Evolutionary conservation across 352 stramenopile species (phyloP).

Genomic region (Globisporangium paroecandrum): DNA sequence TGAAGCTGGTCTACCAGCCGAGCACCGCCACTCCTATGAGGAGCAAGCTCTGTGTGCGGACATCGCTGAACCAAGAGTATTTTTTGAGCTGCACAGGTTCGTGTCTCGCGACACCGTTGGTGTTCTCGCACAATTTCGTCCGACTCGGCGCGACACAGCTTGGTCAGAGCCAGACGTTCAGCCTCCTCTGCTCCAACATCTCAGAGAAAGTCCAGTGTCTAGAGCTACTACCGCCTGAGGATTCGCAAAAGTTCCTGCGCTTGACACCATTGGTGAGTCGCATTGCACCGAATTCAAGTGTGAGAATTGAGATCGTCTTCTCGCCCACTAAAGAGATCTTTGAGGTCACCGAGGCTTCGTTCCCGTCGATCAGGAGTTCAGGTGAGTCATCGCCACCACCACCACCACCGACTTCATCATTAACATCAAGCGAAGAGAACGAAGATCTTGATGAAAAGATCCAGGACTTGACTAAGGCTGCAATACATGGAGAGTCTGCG

Average conservation of each 20-base stretch:
- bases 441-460: not conserved
- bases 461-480: not conserved
- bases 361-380: not conserved
- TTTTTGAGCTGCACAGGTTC: constrained; percentile 27
- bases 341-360: constrained; percentile 21
- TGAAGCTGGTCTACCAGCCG: constrained; percentile 34
- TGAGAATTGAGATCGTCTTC: constrained; percentile 86
- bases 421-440: not conserved
- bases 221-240: constrained; percentile 28
- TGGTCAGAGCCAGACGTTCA: constrained; percentile 33
- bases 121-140: constrained; percentile 35
- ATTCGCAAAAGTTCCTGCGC: constrained; percentile 31
- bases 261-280: constrained; percentile 68
- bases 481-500: not conserved
- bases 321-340: constrained; percentile 45
- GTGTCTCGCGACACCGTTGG: constrained; percentile 25
- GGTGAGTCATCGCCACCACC: not conserved
- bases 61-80: constrained; percentile 41
- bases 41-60: constrained; percentile 27
- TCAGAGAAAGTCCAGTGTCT: constrained; percentile 27
- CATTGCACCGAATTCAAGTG: constrained; percentile 32
- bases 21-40: constrained; percentile 6
- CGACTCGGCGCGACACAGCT: constrained; percentile 36
- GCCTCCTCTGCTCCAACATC: constrained; percentile 27
- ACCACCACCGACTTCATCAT: not conserved